Percentiles rank a stretch among this genome's conserved stretches.
Evolutionary conservation across 1,284 basidiomycete species (phyloP).

Genomic region (Trichosporon ovoides): DNA sequence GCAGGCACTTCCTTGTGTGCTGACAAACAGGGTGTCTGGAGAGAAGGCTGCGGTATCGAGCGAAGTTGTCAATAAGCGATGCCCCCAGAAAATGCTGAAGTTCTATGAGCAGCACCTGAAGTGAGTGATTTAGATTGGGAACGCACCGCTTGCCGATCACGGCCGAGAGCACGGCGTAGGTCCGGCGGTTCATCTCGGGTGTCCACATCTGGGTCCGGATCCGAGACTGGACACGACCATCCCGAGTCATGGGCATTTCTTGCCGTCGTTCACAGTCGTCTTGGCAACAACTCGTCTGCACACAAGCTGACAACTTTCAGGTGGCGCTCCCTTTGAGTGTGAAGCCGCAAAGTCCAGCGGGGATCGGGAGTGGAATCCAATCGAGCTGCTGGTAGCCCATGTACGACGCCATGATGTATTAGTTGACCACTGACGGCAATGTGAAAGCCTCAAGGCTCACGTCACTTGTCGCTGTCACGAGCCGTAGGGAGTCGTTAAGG

Average conservation of each 20-base stretch:
- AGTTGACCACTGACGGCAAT: background rate
- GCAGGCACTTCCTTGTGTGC: background rate
- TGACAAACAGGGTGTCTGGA: conserved; percentile 34
- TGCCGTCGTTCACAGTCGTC: background rate
- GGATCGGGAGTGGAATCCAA: background rate
- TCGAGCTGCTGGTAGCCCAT: background rate
- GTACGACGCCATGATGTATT: conserved; percentile 6
- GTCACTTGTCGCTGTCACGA: background rate
- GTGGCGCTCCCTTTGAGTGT: background rate
- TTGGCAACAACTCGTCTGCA: no score
- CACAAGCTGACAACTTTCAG: background rate
- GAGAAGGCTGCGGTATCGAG: conserved; percentile 29
- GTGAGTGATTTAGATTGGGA: no score
- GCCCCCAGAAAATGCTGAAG: conserved; percentile 41
- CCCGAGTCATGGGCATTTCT: no score
- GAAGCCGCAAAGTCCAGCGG: background rate
- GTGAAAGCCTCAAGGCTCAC: background rate
- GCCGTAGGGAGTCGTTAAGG: no score
- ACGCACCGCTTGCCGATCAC: no score
- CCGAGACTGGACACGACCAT: no score
- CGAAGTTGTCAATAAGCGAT: conserved; percentile 35
- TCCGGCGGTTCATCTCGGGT: background rate
- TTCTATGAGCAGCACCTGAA: conserved; percentile 48
- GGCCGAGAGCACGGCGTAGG: background rate
- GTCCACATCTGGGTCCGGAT: background rate